Conservation (phyloP, 2,329 filamentous ascomycete genomes). For the Pleurostoma richardsiae region DNA sequence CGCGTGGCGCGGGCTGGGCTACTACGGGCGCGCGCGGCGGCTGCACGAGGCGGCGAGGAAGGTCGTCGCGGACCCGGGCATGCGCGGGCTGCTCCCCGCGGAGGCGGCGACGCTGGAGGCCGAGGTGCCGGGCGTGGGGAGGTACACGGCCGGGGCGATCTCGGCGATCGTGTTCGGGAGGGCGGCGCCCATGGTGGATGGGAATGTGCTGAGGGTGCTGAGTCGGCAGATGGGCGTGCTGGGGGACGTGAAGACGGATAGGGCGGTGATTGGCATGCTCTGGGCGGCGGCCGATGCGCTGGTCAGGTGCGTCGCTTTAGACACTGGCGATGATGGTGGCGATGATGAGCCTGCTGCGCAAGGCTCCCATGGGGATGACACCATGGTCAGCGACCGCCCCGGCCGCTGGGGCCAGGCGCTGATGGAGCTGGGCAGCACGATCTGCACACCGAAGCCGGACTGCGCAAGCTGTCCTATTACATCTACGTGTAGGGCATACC, state of each 20-base stretch:
- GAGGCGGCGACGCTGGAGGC: conserved; percentile 38
- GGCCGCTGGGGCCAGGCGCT: conserved; percentile 60
- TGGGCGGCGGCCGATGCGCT: conserved; percentile 55
- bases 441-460: conserved; percentile 55
- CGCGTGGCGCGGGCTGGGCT: conserved; percentile 57
- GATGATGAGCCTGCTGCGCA: not conserved
- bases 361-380: conserved; percentile 3
- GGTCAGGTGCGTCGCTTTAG: conserved; percentile 43
- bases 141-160: conserved; percentile 59
- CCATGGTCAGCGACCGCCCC: conserved; percentile 40
- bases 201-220: conserved; percentile 57
- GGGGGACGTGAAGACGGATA: conserved; percentile 52
- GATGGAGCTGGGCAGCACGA: conserved; percentile 61
- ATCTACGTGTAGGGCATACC: conserved; percentile 44
- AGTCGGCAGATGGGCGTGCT: conserved; percentile 55
- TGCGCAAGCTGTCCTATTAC: conserved; percentile 47
- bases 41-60: conserved; percentile 52
- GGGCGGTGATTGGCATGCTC: conserved; percentile 42
- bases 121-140: conserved; percentile 53
- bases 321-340: conserved; percentile 15
- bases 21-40: conserved; percentile 59
- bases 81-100: conserved; percentile 45
- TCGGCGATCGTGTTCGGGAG: conserved; percentile 58
- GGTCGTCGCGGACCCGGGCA: conserved; percentile 34
- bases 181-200: conserved; percentile 57